Evolutionary conservation across 1,284 basidiomycete species (phyloP).

Genomic region (Cronartium quercuum): DNA sequence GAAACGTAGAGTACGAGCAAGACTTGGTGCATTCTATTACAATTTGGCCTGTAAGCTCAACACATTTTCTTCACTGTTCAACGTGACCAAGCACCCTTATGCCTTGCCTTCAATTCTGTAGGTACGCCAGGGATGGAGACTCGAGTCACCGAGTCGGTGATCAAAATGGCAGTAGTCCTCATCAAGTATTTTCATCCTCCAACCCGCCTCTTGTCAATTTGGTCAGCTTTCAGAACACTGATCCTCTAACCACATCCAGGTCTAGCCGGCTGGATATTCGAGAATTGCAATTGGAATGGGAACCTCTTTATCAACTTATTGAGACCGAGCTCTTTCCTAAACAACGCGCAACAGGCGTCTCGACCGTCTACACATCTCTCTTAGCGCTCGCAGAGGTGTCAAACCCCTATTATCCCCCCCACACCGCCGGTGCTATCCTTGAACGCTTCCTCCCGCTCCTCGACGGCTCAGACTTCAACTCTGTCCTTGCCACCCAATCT

Average conservation of each 20-base stretch:
- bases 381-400: slow-evolving; percentile 54
- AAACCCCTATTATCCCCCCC: slow-evolving; percentile 73
- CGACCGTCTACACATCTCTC: slow-evolving; percentile 53
- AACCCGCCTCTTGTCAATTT: not conserved
- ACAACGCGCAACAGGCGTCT: slow-evolving; percentile 72
- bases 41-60: slow-evolving; percentile 57
- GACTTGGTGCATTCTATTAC: slow-evolving; percentile 74
- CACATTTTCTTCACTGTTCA: not conserved
- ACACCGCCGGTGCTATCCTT: slow-evolving; percentile 74
- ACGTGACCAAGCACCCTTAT: not conserved
- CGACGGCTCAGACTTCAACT: slow-evolving; percentile 67
- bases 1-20: slow-evolving; percentile 68
- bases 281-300: slow-evolving; percentile 82
- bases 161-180: slow-evolving; percentile 65
- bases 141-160: slow-evolving; percentile 63
- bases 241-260: slow-evolving; percentile 52
- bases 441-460: slow-evolving; percentile 67
- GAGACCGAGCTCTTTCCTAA: slow-evolving; percentile 75
- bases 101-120: slow-evolving; percentile 42
- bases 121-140: slow-evolving; percentile 68
- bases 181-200: slow-evolving; percentile 57
- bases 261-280: slow-evolving; percentile 69
- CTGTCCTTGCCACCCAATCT: slow-evolving; percentile 68
- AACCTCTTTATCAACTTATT: slow-evolving; percentile 72
- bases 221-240: not conserved